Base-by-base conservation (phyloP, 345 rosid genomes). In the Leavenworthia alabamica region DNA sequence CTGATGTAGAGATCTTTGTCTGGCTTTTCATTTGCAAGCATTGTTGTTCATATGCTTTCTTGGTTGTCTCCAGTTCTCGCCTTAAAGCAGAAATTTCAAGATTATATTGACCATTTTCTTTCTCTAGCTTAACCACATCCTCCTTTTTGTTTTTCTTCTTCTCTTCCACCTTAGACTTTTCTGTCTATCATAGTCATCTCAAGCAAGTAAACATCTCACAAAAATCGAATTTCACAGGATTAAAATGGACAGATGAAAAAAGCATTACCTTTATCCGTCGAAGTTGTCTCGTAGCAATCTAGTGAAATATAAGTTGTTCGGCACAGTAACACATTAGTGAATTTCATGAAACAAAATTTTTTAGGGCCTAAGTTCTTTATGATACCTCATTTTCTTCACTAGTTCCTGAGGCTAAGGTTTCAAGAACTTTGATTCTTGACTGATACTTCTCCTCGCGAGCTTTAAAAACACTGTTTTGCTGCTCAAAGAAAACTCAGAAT, bases 391-490 rank as follows among this genome's bases (percentile, higher is more conserved):
- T 73, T 59, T 84, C 91, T 62, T 87, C 91, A 43, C 72, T 70
- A 41, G 79, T 68, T 46, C 83, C 96, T 13, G 89, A 80, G 33
- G 97, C 97, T 58, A 93, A 86, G 67, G 88, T 82, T 77, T 93
- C 99, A 46, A 93, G 97, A 49, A 89, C 94, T 60, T 76, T 80
- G 31, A 93, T 82, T 75, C 91, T 87, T 0, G 95, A 87, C 60
- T 79, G 88, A 53, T 83, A 86, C 79, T 85, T 87, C 72, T 93
- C 99, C 77, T 93, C 99, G 7, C 90, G 96, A 56, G 82, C 66
- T 82, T 86, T 93, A 45, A 85, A 89, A n/a, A 85, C 83, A 75
- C 60, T 89, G 71, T 87, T 89, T 93, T 93, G 99, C 99, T 93
- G 81, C 56, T 51, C 58, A 64, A 29, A 56, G 60, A 33, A 36